phyloP scores from a whole-genome alignment of 1,284 basidiomycete species.

The Tremellales sp. region DNA sequence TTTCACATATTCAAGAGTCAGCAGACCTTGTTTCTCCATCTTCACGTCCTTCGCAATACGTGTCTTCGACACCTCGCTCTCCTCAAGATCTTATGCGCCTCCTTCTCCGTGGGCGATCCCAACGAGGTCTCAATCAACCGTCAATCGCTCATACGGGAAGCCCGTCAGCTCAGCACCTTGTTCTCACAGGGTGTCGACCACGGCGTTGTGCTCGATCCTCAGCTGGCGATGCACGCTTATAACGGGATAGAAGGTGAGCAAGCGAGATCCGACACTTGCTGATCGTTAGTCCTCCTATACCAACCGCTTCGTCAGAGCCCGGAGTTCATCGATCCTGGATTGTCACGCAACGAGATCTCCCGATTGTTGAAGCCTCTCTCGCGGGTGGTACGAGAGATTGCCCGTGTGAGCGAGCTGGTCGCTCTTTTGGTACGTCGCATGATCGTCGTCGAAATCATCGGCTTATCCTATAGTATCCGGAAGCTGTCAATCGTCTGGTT shows the following conservation, averaged over 20 bases:
- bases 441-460: background rate
- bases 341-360: slow-evolving; percentile 2
- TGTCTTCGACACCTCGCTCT: slow-evolving; percentile 7
- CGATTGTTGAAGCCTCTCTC: slow-evolving; percentile 2
- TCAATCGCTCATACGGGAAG: slow-evolving; percentile 2
- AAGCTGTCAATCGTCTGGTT: slow-evolving; percentile 17
- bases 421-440: slow-evolving; percentile 9
- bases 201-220: slow-evolving; percentile 10
- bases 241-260: slow-evolving; percentile 13
- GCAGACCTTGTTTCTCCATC: slow-evolving; percentile 4
- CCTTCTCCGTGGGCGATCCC: background rate
- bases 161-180: slow-evolving; percentile 4
- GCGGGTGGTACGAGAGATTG: slow-evolving; percentile 4
- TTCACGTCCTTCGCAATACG: slow-evolving; percentile 16
- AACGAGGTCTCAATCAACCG: slow-evolving; percentile 1
- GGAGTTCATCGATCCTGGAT: slow-evolving; percentile 1
- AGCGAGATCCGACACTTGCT: background rate
- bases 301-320: slow-evolving; percentile 5
- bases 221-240: slow-evolving; percentile 17
- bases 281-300: slow-evolving; percentile 10
- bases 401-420: slow-evolving; percentile 10
- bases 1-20: slow-evolving; percentile 11
- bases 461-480: slow-evolving; percentile 7
- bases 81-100: slow-evolving; percentile 4
- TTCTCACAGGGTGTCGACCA: slow-evolving; percentile 6